Percentiles rank a stretch among this genome's conserved stretches.
Evolutionary conservation across 768 basidiomycete genomes (phyloP).

Genomic region (Podaxis pistillaris): DNA sequence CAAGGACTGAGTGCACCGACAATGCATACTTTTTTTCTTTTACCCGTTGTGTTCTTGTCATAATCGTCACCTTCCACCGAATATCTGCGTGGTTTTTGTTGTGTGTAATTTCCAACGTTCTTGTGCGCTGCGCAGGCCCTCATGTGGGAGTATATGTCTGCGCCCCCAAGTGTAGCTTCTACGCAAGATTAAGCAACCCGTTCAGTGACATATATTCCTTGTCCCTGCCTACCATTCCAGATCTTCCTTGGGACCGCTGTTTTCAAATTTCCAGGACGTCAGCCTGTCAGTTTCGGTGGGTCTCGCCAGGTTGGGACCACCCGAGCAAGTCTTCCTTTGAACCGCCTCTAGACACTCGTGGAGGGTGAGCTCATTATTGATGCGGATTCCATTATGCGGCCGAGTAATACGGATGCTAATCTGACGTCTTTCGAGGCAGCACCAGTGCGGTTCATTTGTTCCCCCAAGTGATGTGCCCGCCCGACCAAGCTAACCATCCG

Average conservation of each 20-base stretch:
- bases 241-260: slow-evolving; percentile 57
- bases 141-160: not conserved
- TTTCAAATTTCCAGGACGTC: slow-evolving; percentile 88
- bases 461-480: not conserved
- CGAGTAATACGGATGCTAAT: slow-evolving; percentile 29
- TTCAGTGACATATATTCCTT: not conserved
- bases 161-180: not conserved
- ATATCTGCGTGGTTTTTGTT: not conserved
- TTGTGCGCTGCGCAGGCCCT: not conserved
- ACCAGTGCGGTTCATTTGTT: slow-evolving; percentile 30
- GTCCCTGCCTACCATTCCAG: slow-evolving; percentile 50
- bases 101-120: not conserved
- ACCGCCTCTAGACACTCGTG: slow-evolving; percentile 71
- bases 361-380: slow-evolving; percentile 96
- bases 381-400: slow-evolving; percentile 63
- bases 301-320: slow-evolving; percentile 70
- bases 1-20: slow-evolving; percentile 47
- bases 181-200: not conserved
- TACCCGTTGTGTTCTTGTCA: slow-evolving; percentile 21
- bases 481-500: slow-evolving; percentile 4
- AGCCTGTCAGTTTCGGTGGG: slow-evolving; percentile 92
- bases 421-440: too few relatives aligned
- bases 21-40: slow-evolving; percentile 13
- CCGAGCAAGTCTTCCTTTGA: slow-evolving; percentile 61
- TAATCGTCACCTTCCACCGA: slow-evolving; percentile 32